Evolutionary conservation across 768 basidiomycete species (phyloP).

Genomic region (Suillus placidus): DNA sequence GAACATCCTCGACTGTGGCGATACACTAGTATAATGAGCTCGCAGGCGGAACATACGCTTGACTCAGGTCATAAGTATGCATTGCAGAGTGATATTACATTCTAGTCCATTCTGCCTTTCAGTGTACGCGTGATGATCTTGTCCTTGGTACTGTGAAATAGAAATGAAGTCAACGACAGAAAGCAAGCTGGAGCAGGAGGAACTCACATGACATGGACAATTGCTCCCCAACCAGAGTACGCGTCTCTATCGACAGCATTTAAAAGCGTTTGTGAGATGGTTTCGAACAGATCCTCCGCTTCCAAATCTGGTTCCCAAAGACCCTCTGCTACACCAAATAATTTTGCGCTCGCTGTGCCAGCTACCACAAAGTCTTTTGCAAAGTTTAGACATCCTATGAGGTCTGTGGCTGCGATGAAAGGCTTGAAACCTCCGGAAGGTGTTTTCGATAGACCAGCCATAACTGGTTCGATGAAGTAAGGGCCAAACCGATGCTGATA

Average conservation of each 20-base stretch:
- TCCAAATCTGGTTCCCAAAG: conserved; percentile 98
- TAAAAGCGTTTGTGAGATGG: conserved; percentile 92
- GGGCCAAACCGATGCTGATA: conserved; percentile 97
- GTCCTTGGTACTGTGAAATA: conserved; percentile 61
- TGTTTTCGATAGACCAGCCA: conserved; percentile 84
- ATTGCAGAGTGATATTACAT: neutral
- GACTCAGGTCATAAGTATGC: neutral
- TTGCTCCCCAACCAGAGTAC: conserved; percentile 93
- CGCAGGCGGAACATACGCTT: neutral
- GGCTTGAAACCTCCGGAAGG: conserved; percentile 76
- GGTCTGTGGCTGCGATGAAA: conserved; percentile 94
- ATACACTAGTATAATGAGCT: neutral
- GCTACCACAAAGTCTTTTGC: conserved; percentile 97
- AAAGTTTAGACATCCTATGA: conserved; percentile 91
- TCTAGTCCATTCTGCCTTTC: conserved; percentile 90
- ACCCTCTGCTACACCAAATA: conserved; percentile 97
- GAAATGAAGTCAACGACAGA: conserved; percentile 14
- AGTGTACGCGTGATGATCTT: conserved; percentile 81
- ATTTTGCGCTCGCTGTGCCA: conserved; percentile 88
- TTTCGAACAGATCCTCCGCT: conserved; percentile 97
- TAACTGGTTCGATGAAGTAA: conserved; percentile 95
- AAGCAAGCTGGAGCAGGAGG: conserved; percentile 8
- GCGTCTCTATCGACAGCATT: conserved; percentile 97
- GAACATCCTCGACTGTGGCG: neutral
- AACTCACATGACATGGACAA: conserved; percentile 94